Evolutionary conservation across 2,329 filamentous ascomycete genomes (phyloP).

Genomic region (Fusarium praegraminearum): DNA sequence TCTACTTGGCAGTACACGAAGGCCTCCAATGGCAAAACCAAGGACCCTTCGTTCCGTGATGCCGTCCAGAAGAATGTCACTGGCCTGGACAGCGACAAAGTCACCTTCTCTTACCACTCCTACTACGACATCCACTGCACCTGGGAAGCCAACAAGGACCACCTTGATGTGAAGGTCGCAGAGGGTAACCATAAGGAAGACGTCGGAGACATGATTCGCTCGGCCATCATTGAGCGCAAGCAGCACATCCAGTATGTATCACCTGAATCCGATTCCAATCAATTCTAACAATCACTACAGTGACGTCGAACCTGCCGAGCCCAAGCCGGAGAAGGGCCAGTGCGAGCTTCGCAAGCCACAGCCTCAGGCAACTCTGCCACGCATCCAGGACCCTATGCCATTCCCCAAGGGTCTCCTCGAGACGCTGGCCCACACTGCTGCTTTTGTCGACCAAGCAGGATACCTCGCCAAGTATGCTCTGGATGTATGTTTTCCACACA

Average conservation of each 20-base stretch:
- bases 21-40: conserved; percentile 6
- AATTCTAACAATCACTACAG: not conserved
- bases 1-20: conserved; percentile 38
- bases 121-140: conserved; percentile 22
- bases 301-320: conserved; percentile 3
- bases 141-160: conserved; percentile 15
- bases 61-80: not conserved
- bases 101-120: conserved; percentile 26
- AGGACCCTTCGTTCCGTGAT: conserved; percentile 12
- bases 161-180: conserved; percentile 18
- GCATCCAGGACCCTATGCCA: conserved; percentile 21
- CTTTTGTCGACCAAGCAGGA: conserved; percentile 37
- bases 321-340: not conserved
- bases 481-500: not conserved
- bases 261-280: rapidly evolving
- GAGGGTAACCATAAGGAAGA: not conserved
- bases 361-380: conserved; percentile 4
- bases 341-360: conserved; percentile 30
- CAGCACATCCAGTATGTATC: conserved; percentile 23
- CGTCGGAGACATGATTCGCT: conserved; percentile 11
- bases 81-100: not conserved
- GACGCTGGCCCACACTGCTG: conserved; percentile 13
- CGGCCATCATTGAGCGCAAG: conserved; percentile 16
- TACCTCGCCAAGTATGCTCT: conserved; percentile 39
- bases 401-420: conserved; percentile 33